These are phyloP conservation scores for Macrotyloma uniflorum DNA, from an alignment of 306 rosid species.

Conservation along the genomic window DNA sequence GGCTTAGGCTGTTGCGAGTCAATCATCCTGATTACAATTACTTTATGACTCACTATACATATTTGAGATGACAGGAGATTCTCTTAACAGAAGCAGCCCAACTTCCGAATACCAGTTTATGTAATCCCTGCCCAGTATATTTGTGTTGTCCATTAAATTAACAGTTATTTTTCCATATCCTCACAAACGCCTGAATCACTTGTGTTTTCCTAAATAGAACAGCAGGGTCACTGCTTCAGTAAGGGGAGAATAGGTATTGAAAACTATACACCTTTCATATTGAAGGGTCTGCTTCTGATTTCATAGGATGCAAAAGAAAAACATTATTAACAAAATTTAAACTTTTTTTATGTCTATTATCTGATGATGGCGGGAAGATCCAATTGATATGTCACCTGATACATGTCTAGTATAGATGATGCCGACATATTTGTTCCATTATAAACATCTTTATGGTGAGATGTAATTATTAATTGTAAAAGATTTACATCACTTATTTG, in stretches of 20 bases:
- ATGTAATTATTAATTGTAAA: slow-evolving; percentile 10
- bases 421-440: not conserved
- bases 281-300: slow-evolving; percentile 35
- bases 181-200: slow-evolving; percentile 15
- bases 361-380: slow-evolving; percentile 33
- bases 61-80: slow-evolving; percentile 51
- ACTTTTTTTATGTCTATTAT: slow-evolving; percentile 24
- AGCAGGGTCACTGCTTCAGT: slow-evolving; percentile 31
- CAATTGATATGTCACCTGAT: not conserved
- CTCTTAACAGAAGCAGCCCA: slow-evolving; percentile 39
- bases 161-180: slow-evolving; percentile 32
- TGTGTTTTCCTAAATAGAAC: slow-evolving; percentile 32
- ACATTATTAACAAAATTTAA: slow-evolving; percentile 31
- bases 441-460: slow-evolving; percentile 13
- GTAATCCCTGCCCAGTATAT: slow-evolving; percentile 31
- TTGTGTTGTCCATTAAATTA: slow-evolving; percentile 38
- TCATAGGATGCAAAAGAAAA: slow-evolving; percentile 28
- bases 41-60: slow-evolving; percentile 57
- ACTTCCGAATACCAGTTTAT: slow-evolving; percentile 14
- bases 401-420: slow-evolving; percentile 20
- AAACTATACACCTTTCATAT: slow-evolving; percentile 30
- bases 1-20: slow-evolving; percentile 68
- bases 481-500: not conserved
- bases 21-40: slow-evolving; percentile 82
- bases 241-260: slow-evolving; percentile 30